Conservation (phyloP, 78 protist genomes). For the Guillardia theta region DNA sequence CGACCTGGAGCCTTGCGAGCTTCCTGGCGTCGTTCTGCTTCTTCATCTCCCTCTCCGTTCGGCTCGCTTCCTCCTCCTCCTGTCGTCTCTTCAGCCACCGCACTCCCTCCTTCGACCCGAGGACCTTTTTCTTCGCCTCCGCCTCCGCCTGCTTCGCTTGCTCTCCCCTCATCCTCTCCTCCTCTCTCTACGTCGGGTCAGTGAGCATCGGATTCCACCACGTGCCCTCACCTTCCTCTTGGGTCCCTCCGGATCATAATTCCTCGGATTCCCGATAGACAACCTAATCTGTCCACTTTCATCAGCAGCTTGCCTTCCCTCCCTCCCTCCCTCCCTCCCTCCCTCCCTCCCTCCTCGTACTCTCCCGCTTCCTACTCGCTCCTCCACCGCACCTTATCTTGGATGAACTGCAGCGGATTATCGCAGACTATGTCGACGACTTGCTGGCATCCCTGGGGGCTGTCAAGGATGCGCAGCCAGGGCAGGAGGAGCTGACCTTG, state of each 20-base stretch:
- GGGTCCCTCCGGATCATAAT: no score
- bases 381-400: no score
- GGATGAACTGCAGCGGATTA: background rate
- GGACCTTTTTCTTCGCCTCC: background rate
- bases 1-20: background rate
- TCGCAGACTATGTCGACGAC: background rate
- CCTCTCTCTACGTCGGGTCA: no score
- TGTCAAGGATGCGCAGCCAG: background rate
- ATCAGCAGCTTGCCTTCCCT: no score
- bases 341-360: no score
- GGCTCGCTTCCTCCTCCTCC: background rate
- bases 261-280: background rate
- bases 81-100: background rate
- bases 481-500: background rate
- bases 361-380: no score
- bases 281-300: no score
- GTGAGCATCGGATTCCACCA: no score
- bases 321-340: no score
- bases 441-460: background rate
- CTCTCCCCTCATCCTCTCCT: background rate
- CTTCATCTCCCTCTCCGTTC: background rate
- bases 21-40: background rate
- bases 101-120: no score
- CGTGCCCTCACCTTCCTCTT: no score
- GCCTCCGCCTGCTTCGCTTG: background rate